Percentiles rank a stretch among this genome's conserved stretches.
Conservation (phyloP, 1,139 yeast genomes). For the Barnettozyma hawaiiensis region DNA sequence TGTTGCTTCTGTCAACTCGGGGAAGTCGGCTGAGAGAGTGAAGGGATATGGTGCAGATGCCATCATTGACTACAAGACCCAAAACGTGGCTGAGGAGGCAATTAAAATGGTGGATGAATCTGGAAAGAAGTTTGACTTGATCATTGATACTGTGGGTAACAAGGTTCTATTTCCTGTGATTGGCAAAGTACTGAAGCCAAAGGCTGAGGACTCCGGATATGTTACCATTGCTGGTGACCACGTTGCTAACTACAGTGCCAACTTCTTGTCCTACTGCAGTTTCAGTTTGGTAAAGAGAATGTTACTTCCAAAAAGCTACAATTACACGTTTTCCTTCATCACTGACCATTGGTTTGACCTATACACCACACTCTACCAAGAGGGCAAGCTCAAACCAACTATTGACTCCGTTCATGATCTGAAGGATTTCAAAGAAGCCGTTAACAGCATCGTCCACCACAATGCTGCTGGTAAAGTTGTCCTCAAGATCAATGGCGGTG, state of each 20-base stretch:
- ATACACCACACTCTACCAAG: constrained; percentile 30
- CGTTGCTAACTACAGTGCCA: constrained; percentile 27
- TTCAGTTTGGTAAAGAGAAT: constrained; percentile 50
- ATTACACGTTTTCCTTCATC: constrained; percentile 26
- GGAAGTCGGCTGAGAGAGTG: constrained; percentile 37
- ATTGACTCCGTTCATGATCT: constrained; percentile 52
- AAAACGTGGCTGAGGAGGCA: constrained; percentile 22
- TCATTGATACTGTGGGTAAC: constrained; percentile 45
- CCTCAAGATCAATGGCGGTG: constrained; percentile 2
- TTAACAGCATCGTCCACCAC: constrained; percentile 40
- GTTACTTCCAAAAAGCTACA: constrained; percentile 41
- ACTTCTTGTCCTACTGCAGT: constrained; percentile 6
- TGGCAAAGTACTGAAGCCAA: constrained; percentile 36
- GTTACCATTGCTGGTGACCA: constrained; percentile 49
- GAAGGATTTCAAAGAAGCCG: constrained; percentile 45
- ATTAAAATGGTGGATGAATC: constrained; percentile 29
- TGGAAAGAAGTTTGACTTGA: constrained; percentile 40
- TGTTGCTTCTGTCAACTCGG: constrained; percentile 41
- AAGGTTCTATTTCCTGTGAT: constrained; percentile 33
- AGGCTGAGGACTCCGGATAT: constrained; percentile 37
- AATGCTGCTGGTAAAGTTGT: constrained; percentile 62
- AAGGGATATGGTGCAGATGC: constrained; percentile 46
- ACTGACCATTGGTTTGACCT: constrained; percentile 27
- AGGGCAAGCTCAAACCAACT: constrained; percentile 38
- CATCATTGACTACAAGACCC: constrained; percentile 45